A percentile compares a stretch with the other conserved stretches of the same genome.
Evolutionary conservation across 2,329 filamentous ascomycete genomes (phyloP).

Genomic region (Colletotrichum liaoningense): DNA sequence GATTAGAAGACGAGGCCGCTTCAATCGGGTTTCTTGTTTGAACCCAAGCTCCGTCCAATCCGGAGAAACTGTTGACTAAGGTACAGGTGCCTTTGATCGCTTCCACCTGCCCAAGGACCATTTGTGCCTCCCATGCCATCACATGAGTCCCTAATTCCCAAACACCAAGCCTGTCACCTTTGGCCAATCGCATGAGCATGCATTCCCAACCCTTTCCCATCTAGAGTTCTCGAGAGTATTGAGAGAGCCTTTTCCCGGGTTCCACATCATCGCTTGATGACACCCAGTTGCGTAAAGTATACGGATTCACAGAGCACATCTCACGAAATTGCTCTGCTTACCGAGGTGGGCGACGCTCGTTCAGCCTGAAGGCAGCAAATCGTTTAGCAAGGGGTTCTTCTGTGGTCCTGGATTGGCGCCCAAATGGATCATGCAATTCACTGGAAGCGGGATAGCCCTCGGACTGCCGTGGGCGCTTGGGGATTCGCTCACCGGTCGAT

Average conservation of each 20-base stretch:
- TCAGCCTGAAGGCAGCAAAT: conserved; percentile 75
- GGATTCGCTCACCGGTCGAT: conserved; percentile 96
- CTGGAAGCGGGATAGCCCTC: conserved; percentile 48
- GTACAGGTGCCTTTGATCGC: neutral
- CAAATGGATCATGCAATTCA: conserved; percentile 38
- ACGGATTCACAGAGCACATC: neutral
- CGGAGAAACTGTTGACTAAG: neutral
- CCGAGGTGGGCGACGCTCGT: conserved; percentile 47
- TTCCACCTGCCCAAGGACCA: neutral
- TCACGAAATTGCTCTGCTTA: conserved; percentile 17
- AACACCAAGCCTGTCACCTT: conserved; percentile 5
- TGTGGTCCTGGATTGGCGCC: conserved; percentile 46
- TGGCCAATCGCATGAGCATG: conserved; percentile 1
- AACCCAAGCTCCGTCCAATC: neutral
- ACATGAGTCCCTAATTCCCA: conserved; percentile 14
- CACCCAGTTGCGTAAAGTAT: neutral
- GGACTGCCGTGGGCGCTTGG: conserved; percentile 72
- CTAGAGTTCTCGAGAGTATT: neutral
- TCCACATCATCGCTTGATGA: neutral
- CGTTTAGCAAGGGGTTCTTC: conserved; percentile 73
- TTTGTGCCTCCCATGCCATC: conserved; percentile 5
- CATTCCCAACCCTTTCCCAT: neutral
- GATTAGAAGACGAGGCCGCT: neutral
- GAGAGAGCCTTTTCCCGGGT: neutral
- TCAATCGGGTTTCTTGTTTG: neutral